Percentiles rank a stretch among this genome's conserved stretches.
Conservation (phyloP, 306 rosid genomes). For the Adenanthera pavonina region DNA sequence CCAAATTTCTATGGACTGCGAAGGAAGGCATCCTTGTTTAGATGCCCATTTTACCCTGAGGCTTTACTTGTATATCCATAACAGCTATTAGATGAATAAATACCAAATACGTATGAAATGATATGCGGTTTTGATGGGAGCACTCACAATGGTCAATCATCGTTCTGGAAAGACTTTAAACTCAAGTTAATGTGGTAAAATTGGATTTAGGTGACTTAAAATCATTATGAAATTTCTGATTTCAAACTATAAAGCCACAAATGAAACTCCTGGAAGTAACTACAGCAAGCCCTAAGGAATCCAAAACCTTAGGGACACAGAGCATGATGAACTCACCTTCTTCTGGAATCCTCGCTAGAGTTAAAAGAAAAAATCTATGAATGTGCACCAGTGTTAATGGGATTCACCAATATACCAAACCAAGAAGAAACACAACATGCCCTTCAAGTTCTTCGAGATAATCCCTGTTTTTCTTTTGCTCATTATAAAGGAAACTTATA, state of each 20-base stretch:
- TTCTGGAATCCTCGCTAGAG: constrained; percentile 13
- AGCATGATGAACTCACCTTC: neutral
- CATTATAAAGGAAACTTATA: neutral
- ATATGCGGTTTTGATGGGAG: neutral
- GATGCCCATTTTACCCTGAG: neutral
- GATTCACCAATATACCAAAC: neutral
- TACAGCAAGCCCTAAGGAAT: neutral
- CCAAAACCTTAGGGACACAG: constrained; percentile 1
- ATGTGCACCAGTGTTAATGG: neutral
- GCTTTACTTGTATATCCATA: neutral
- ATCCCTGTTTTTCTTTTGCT: neutral
- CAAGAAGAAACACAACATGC: neutral
- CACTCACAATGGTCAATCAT: neutral
- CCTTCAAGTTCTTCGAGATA: neutral
- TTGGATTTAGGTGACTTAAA: constrained; percentile 1
- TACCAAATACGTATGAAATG: neutral
- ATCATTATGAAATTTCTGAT: neutral
- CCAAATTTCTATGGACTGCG: neutral
- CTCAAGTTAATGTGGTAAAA: neutral
- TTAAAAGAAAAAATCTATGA: neutral
- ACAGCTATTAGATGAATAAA: neutral
- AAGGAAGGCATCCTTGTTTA: neutral
- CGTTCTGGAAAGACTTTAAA: neutral
- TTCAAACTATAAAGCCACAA: neutral
- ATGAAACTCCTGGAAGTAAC: neutral